Base-by-base conservation (phyloP, 2,329 filamentous ascomycete species). In the Fusarium sp. region DNA sequence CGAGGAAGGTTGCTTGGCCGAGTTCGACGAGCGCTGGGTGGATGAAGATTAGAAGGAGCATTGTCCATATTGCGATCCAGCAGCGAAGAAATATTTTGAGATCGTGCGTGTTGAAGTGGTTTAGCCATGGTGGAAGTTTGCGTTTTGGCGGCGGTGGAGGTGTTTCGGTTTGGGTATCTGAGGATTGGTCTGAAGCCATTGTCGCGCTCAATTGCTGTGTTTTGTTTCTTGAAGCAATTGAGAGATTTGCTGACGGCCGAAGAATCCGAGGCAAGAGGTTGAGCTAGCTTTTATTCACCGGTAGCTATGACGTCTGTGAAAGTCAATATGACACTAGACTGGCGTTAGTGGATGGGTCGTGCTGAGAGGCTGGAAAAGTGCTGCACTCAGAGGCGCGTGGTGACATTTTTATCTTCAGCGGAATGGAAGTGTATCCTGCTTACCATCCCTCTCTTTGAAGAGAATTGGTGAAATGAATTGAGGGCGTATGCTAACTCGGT, bases 51-150 rank as follows among this genome's bases (percentile, higher is more conserved):
- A 86, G 77, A 14, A 87, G 68, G 6, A 79, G 79, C 7, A 81
- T 78, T 6, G 82, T 78, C 84, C 85, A 87, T 22, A 78, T 78
- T 2, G 84, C 84, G 2, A 80, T 73, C 64, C 79, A 82, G 72
- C 84, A 86, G 63, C 84, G 83, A 40, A 85, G 79, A 6, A 85
- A 73, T 29, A 80, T 77, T 63, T 86, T 86, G 53, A 86, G 73
- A 52, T 86, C 84, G 47, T 79, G 79, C 3, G 64, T 65, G 63
- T 85, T 86, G 79, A 86, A 83, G 66, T 86, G 85, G 29, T 84
- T 75, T 8, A 82, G 73, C 80, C 78, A 82, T 29, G 71, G 47
- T 5, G 79, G 78, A n/a, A 79, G 51, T 20, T 63, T 65, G 8
- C 62, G 59, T 5, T 24, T 34, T 1, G 25, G 27, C 5, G 22